These are phyloP conservation scores for Beauveria medogensis DNA, from an alignment of 2,329 filamentous ascomycete genomes.

Conservation along the genomic window DNA sequence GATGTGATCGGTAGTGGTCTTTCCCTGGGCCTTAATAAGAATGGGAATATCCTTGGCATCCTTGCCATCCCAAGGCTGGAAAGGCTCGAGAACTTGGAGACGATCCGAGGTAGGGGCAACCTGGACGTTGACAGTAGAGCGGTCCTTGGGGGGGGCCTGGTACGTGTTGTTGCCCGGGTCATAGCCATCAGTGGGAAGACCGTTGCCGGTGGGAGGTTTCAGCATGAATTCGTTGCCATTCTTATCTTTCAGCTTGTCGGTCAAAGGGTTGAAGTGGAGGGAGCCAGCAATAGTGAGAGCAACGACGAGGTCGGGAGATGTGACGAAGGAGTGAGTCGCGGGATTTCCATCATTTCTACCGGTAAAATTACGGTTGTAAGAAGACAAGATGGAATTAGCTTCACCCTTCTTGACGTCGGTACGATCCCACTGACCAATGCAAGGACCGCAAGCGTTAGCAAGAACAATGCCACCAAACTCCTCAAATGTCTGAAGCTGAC, in stretches of 20 bases:
- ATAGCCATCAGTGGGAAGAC: conserved; percentile 74
- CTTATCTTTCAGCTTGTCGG: conserved; percentile 86
- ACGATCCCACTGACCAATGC: conserved; percentile 94
- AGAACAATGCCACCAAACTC: conserved; percentile 92
- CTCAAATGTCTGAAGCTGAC: conserved; percentile 88
- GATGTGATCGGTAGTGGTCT: conserved; percentile 96
- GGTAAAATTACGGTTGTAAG: conserved; percentile 99
- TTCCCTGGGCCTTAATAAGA: conserved; percentile 91
- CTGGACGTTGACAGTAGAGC: conserved; percentile 62
- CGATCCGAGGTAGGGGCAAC: conserved; percentile 88
- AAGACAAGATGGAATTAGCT: conserved; percentile 94
- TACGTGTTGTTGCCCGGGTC: conserved; percentile 90
- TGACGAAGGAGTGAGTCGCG: conserved; percentile 87
- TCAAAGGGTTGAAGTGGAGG: conserved; percentile 90
- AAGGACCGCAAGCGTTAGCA: conserved; percentile 89
- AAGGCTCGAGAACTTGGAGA: conserved; percentile 84
- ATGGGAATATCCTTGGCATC: conserved; percentile 79
- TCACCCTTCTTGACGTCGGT: conserved; percentile 89
- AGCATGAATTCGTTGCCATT: conserved; percentile 95
- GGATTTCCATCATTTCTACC: conserved; percentile 96
- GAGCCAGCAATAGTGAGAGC: conserved; percentile 77
- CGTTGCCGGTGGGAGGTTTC: conserved; percentile 67
- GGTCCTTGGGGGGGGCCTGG: conserved; percentile 84
- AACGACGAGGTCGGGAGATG: conserved; percentile 83
- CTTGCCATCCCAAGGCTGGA: conserved; percentile 85